Percentiles rank a stretch among this genome's conserved stretches.
These are phyloP conservation scores for Scheffersomyces stambukii DNA, from an alignment of 1,139 yeast genomes.

Conservation along the genomic window DNA sequence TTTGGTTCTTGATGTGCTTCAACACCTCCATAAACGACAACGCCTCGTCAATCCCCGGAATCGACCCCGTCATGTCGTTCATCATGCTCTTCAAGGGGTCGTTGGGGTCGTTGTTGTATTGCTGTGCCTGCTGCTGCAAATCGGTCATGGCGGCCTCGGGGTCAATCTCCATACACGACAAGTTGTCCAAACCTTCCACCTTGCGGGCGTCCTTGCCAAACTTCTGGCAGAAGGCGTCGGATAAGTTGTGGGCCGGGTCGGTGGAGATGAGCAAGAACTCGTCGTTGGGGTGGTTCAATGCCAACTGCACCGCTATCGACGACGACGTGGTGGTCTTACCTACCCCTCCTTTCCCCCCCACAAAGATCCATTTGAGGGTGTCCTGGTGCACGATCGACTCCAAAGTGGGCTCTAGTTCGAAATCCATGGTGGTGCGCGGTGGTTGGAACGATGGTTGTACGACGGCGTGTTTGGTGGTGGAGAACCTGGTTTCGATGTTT, in stretches of 20 bases:
- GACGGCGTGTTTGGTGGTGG: conserved; percentile 2
- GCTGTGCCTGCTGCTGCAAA: conserved; percentile 60
- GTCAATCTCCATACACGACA: conserved; percentile 97
- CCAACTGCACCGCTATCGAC: conserved; percentile 87
- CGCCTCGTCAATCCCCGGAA: conserved; percentile 98
- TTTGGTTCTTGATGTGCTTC: conserved; percentile 88
- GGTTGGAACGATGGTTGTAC: not conserved
- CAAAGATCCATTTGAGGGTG: conserved; percentile 90
- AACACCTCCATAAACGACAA: conserved; percentile 95
- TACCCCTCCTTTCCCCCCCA: conserved; percentile 99
- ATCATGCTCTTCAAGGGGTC: conserved; percentile 67
- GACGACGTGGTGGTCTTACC: conserved; percentile 98
- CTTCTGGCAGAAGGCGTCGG: conserved; percentile 97
- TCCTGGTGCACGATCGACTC: conserved; percentile 62
- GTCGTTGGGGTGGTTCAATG: conserved; percentile 73
- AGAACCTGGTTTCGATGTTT: no score
- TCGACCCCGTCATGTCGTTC: conserved; percentile 90
- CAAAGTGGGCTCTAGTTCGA: conserved; percentile 62
- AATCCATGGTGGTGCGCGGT: conserved; percentile 27
- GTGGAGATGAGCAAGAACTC: conserved; percentile 88
- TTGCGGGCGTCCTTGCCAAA: conserved; percentile 94
- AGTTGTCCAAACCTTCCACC: conserved; percentile 82
- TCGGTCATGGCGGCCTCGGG: conserved; percentile 94
- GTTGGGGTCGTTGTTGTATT: conserved; percentile 54
- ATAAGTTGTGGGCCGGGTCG: conserved; percentile 95